These are phyloP conservation scores for Metschnikowia amazonensis DNA, from an alignment of 805 yeast genomes.

Conservation along the genomic window DNA sequence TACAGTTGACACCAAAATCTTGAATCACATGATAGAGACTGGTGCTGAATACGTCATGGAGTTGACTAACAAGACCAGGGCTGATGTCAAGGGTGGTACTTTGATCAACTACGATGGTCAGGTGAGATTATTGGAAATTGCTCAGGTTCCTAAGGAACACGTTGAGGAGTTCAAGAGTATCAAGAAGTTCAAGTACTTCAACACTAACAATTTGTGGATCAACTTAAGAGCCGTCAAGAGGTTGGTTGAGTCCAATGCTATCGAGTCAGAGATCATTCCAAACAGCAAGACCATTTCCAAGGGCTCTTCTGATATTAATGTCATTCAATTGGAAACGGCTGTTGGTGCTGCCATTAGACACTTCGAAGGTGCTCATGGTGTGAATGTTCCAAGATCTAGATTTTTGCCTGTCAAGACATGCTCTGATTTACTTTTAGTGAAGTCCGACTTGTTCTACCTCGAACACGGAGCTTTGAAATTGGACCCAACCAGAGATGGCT, in stretches of 20 bases:
- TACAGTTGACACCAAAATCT: constrained; percentile 86
- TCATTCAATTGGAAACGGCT: constrained; percentile 95
- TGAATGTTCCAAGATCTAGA: constrained; percentile 96
- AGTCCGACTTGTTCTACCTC: constrained; percentile 87
- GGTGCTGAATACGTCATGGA: constrained; percentile 97
- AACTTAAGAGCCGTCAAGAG: constrained; percentile 91
- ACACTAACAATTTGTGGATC: constrained; percentile 97
- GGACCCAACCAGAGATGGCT: constrained; percentile 83
- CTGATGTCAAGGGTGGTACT: constrained; percentile 99
- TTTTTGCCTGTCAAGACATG: constrained; percentile 98
- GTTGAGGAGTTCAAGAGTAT: constrained; percentile 97
- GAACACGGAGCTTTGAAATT: constrained; percentile 87
- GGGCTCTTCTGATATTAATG: constrained; percentile 77
- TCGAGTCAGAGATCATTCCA: constrained; percentile 93
- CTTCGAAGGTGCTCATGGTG: constrained; percentile 93
- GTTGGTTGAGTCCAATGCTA: constrained; percentile 75
- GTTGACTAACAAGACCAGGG: constrained; percentile 96
- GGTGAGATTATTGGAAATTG: constrained; percentile 91
- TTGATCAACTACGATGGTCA: constrained; percentile 92
- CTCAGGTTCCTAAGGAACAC: constrained; percentile 98
- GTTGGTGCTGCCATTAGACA: constrained; percentile 99
- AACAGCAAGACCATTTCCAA: constrained; percentile 78
- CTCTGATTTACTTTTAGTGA: constrained; percentile 89
- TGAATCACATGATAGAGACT: constrained; percentile 89
- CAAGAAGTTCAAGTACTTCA: constrained; percentile 96